Base-by-base conservation (phyloP, 306 rosid species). In the Quercus ilex region DNA sequence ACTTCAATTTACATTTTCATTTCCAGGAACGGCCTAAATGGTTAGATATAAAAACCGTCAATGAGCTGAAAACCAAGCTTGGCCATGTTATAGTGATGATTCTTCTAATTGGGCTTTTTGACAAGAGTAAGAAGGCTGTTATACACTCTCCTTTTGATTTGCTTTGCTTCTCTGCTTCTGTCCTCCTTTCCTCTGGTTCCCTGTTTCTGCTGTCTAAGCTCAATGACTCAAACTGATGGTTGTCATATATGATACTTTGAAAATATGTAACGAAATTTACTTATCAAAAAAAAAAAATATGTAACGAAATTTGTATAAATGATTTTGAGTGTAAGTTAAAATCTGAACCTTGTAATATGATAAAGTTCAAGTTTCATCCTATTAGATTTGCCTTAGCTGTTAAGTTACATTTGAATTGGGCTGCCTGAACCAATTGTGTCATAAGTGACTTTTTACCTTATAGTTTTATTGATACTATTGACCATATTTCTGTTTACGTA, bases 11-110 rank as follows among this genome's bases (percentile, higher is more conserved):
- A 12, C 10, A 20, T 76, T 33, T 81, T 7, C 74, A 18, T 63
- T 80, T 62, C 25, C 91, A 95, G 99, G 97, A 90, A 77, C 83
- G 99, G 31, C 99, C 97, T 1, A 91, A 84, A 79, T 95, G 99
- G 99, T 80, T 95, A 83, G 71, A 88, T 26, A 76, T 95, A 59
- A 89, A 81, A 71, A 88, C 94, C 0, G 97, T 95, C 18, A 79
- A 91, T 78, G 98, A 93, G 81, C 90, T 93, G 81, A 95, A 95
- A 87, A 93, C 98, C 23, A 95, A 95, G 89, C 68, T 95, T 46
- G 99, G 98, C 33, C 98, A 93, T 79, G 98, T 95, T 1, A 95
- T 93, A 87, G 98, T 95, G 78, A 95, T 95, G 99, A 88, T 95
- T 77, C 99, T 95, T 84, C 87, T 92, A 60, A 95, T 95, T 70